Evolutionary conservation across 1,284 basidiomycete genomes (phyloP), one percentile per base, ranked within the genome.

Genomic region (Kalmanozyma brasiliensis): DNA sequence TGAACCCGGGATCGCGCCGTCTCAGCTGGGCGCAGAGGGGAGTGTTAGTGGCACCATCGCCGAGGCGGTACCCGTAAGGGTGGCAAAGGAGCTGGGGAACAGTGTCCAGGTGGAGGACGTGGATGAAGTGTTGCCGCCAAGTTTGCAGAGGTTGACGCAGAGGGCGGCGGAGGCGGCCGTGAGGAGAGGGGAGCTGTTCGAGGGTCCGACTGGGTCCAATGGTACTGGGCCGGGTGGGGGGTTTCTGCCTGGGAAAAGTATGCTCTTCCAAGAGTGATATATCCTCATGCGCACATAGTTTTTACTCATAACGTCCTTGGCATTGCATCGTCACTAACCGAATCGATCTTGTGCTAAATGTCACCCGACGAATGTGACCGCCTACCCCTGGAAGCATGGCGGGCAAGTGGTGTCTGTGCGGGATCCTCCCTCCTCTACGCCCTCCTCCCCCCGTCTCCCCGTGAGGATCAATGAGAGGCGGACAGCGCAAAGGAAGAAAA

Each of bases 361-460:
- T 69, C 22, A 69, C 66, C 66, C 56, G 56, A 58, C 59, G 51
- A 51, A 63, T 66, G 59, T 69, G 66, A 69, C 66, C 66, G 53
- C 55, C 29, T 40, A 29, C 58, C 43, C 52, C 55, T 55, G 19
- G 35, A 13, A 49, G 65, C 33, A 59, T 40, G 46, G 41, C 42
- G 56, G 40, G 51, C 41, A 42, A 32, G 66, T 48, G 66, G 66
- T 69, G 66, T 69, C 66, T 63, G 66, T 63, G 66, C 66, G 52
- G 66, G 66, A 47, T 49, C 46, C 53, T 32, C 33, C 34, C 44
- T 53, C 24, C 41, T 11, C 30, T 30, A 35, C 47, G 24, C 22
- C 30, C 8, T 32, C 32, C 19, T 30, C 17, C 20, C n/a, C 22
- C n/a, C 29, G 26, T 40, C 20, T 9, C 36, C 20, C 32, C 22